phyloP scores from a whole-genome alignment of 139 green algal species.

The Auxenochlorella pyrenoidosa region DNA sequence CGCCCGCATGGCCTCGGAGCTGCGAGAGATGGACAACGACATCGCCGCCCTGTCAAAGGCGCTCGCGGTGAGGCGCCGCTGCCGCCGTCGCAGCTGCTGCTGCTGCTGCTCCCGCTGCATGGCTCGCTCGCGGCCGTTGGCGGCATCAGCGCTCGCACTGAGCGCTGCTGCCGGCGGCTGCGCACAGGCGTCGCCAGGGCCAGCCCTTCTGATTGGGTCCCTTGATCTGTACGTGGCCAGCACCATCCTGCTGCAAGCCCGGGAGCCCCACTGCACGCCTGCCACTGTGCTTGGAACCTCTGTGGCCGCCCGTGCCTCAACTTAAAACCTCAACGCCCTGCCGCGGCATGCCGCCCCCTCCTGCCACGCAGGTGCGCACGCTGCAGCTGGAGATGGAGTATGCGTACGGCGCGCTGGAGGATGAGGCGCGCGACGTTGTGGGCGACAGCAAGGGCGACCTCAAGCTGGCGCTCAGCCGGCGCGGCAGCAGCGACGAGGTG shows the following conservation, averaged over 20 bases:
- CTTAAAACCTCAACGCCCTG: no score
- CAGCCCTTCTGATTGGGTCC: no score
- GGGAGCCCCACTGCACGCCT: background rate
- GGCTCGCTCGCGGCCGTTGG: no score
- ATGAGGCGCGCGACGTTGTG: slow-evolving; percentile 86
- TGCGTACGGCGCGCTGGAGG: slow-evolving; percentile 85
- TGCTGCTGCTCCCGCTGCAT: background rate
- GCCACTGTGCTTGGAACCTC: no score
- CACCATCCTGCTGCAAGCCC: background rate
- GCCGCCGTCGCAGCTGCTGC: background rate
- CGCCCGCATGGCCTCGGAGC: slow-evolving; percentile 76
- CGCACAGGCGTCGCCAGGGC: no score
- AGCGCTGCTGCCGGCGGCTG: no score
- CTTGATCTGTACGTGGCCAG: no score
- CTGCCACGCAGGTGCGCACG: slow-evolving; percentile 65
- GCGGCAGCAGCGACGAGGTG: slow-evolving; percentile 79
- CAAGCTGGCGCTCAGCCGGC: slow-evolving; percentile 47
- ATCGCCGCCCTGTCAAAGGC: slow-evolving; percentile 59
- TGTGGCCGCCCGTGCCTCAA: no score
- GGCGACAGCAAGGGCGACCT: slow-evolving; percentile 29
- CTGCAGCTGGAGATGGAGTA: slow-evolving; percentile 95
- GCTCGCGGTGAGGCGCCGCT: slow-evolving; percentile 43
- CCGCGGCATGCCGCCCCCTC: no score
- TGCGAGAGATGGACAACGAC: slow-evolving; percentile 82
- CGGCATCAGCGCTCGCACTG: no score